These are phyloP conservation scores for Daldinia concentrica DNA, from an alignment of 495 filamentous ascomycete genomes.

Conservation along the genomic window DNA sequence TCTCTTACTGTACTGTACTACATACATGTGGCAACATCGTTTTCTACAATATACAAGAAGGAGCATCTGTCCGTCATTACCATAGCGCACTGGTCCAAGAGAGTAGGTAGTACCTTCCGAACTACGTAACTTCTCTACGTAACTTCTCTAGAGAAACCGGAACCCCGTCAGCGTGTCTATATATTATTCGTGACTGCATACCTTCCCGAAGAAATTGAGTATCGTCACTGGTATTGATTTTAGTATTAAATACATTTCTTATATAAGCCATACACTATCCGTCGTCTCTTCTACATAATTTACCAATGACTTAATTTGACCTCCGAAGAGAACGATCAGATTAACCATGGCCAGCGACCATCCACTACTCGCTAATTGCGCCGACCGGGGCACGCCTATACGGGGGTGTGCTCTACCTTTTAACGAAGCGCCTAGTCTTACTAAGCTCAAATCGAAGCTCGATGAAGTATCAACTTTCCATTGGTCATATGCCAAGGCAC, in stretches of 20 bases:
- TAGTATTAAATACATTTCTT: not conserved
- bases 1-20: not conserved
- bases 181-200: not conserved
- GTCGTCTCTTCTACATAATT: not conserved
- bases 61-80: not conserved
- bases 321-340: not conserved
- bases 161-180: not conserved
- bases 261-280: not conserved
- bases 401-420: not conserved
- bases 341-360: not conserved
- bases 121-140: not conserved
- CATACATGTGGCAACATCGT: not conserved
- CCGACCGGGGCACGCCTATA: not conserved
- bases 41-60: not conserved
- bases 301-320: not conserved
- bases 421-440: not conserved
- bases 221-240: not conserved
- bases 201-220: not conserved
- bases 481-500: not conserved
- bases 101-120: not conserved
- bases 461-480: not conserved
- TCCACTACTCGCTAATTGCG: not conserved
- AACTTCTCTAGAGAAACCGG: not conserved
- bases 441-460: not conserved
- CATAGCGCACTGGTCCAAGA: not conserved